A percentile compares a stretch with the other conserved stretches of the same genome.
Evolutionary conservation across 768 basidiomycete species (phyloP).

Genomic region (Termitomyces sp.): DNA sequence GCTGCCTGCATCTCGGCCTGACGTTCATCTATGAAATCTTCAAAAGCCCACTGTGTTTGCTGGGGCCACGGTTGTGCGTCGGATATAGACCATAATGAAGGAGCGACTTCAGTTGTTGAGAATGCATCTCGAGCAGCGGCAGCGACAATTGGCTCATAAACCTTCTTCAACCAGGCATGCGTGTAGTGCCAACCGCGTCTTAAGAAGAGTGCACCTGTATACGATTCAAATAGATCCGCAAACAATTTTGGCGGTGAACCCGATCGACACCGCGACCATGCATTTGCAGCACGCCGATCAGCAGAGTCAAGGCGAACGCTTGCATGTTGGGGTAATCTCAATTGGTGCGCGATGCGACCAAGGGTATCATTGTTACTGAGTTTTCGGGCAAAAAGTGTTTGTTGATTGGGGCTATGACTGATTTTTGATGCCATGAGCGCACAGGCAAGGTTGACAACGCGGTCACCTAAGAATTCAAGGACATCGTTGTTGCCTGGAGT

Average conservation of each 20-base stretch:
- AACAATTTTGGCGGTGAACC: constrained; percentile 23
- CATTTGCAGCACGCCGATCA: constrained; percentile 11
- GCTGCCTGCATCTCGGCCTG: neutral
- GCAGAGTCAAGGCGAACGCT: constrained; percentile 16
- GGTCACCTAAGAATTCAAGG: constrained; percentile 28
- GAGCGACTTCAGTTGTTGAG: constrained; percentile 7
- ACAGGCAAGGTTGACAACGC: constrained; percentile 23
- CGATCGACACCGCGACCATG: constrained; percentile 14
- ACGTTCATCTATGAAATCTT: constrained; percentile 2
- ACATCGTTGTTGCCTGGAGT: constrained; percentile 25
- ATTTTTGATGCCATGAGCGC: constrained; percentile 22
- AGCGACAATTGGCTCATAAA: constrained; percentile 19
- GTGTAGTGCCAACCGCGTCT: constrained; percentile 21
- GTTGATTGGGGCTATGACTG: constrained; percentile 22
- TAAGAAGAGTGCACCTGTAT: constrained; percentile 23
- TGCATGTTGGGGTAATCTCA: constrained; percentile 20
- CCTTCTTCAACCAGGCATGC: constrained; percentile 17
- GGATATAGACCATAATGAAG: neutral
- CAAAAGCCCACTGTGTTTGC: neutral
- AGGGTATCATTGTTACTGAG: constrained; percentile 27
- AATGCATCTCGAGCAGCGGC: constrained; percentile 18
- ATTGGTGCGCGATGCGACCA: constrained; percentile 22
- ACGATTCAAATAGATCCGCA: constrained; percentile 27
- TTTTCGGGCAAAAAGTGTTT: constrained; percentile 19
- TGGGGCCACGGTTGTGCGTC: constrained; percentile 3